Evolutionary conservation across 441 rosid genomes (phyloP), one percentile per base, ranked within the genome.

Genomic region (Aleurites moluccanus): DNA sequence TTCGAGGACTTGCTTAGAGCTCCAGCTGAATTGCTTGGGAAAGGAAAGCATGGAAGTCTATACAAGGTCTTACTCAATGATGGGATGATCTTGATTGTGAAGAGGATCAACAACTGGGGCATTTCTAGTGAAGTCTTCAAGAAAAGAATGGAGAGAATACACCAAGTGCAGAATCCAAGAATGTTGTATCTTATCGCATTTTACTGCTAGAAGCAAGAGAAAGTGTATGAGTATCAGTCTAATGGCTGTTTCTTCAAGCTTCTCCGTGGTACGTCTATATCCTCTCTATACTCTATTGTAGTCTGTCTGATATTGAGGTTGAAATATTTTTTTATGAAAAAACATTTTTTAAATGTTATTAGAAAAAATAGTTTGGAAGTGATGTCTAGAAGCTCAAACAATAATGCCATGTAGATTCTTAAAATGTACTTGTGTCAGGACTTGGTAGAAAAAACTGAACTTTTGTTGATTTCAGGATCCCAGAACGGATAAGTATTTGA

Each of bases 1-100:
- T 85, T 88, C 3, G 87, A 88, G 60, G 89, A 87, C 67, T 76
- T 90, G 86, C 91, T 90, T 73, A 79, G 77, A 66, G 91, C 90
- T 67, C 92, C 90, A 0, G 91, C 92, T 0, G 86, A 86, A 45
- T 78, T 85, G 76, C 84, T 88, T 15, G 90, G 90, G 20, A 85
- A 81, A 74, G 86, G 90, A 68, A 88, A 83, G 72, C 86, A 85
- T 53, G 92, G 91, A 56, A 88, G 89, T 76, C 84, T 86, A 30
- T 90, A 87, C 78, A 86, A 84, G 81, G 92, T 86, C 20, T 60
- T 65, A 80, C 81, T 86, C 27, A 76, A 72, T 6, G 78, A 79
- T 7, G 89, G 85, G 30, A 27, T 49, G 55, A 40, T 38, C 62
- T 65, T 88, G 86, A 87, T 82, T 1, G 89, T 87, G 74, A 90